Evolutionary conservation across 2,329 filamentous ascomycete species (phyloP).

Genomic region (Didymellaceae sp.): DNA sequence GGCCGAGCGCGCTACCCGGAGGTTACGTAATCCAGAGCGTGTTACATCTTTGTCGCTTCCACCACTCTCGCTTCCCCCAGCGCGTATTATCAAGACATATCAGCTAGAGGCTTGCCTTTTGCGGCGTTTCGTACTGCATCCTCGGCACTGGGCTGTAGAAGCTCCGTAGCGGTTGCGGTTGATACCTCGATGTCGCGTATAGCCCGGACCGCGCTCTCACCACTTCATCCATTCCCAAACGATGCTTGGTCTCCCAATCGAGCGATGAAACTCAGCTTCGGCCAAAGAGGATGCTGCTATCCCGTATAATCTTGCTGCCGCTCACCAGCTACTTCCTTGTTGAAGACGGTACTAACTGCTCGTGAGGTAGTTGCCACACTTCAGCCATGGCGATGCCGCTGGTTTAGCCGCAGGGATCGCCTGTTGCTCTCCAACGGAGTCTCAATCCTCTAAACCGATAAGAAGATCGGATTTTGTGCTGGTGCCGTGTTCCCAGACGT

Average conservation of each 20-base stretch:
- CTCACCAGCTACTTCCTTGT: conserved; percentile 33
- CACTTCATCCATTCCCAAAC: conserved; percentile 27
- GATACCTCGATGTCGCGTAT: conserved; percentile 23
- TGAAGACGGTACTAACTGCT: conserved; percentile 15
- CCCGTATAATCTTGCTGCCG: conserved; percentile 17
- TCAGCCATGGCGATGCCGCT: conserved; percentile 30
- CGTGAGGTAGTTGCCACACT: conserved; percentile 21
- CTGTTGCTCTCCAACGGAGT: conserved; percentile 33
- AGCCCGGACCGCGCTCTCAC: conserved; percentile 20
- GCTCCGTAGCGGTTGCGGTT: conserved; percentile 12
- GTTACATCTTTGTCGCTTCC: background rate
- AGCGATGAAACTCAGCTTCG: conserved; percentile 36
- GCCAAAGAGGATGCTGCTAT: conserved; percentile 30
- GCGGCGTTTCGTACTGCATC: background rate
- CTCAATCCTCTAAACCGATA: conserved; percentile 28
- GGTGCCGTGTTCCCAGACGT: conserved; percentile 32
- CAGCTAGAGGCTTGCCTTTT: conserved; percentile 8
- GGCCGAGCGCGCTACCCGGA: conserved; percentile 3
- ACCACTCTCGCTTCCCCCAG: background rate
- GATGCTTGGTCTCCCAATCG: conserved; percentile 32
- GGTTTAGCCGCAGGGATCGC: conserved; percentile 42
- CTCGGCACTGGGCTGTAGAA: conserved; percentile 8
- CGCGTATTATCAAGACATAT: background rate
- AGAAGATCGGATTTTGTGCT: conserved; percentile 24
- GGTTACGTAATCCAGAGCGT: conserved; percentile 9